Evolutionary conservation across 1,284 basidiomycete genomes (phyloP).

Genomic region (Pascua guehoae): DNA sequence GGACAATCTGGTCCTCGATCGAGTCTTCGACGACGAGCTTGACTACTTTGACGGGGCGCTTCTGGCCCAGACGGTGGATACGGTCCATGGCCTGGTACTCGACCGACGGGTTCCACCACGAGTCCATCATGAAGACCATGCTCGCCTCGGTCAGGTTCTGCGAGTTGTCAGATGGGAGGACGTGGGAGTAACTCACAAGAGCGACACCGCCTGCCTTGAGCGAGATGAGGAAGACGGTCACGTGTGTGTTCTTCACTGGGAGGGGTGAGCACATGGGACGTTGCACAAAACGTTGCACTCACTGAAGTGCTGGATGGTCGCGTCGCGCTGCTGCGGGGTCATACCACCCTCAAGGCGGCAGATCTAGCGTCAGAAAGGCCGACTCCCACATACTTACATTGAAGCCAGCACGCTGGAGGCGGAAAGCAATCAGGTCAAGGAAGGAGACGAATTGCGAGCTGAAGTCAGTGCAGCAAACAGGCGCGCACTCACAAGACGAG

Average conservation of each 20-base stretch:
- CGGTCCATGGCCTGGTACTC: conserved; percentile 85
- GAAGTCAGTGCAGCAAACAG: neutral
- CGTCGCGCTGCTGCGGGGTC: conserved; percentile 91
- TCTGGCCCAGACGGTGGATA: conserved; percentile 74
- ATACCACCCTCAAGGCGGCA: conserved; percentile 95
- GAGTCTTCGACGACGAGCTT: conserved; percentile 94
- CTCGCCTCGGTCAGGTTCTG: conserved; percentile 89
- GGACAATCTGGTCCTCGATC: conserved; percentile 74
- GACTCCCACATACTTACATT: conserved; percentile 55
- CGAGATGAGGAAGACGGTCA: conserved; percentile 91
- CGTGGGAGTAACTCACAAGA: conserved; percentile 18
- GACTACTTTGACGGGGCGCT: conserved; percentile 85
- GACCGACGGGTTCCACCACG: conserved; percentile 67
- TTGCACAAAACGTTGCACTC: conserved; percentile 31
- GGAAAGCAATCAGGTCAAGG: conserved; percentile 79
- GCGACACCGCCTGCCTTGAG: conserved; percentile 96
- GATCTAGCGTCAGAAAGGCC: conserved; percentile 55
- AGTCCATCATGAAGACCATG: conserved; percentile 68
- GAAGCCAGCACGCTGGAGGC: conserved; percentile 88
- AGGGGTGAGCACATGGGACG: conserved; percentile 2
- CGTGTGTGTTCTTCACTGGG: conserved; percentile 83
- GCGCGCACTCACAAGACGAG: conserved; percentile 67
- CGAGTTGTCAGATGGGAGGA: conserved; percentile 3
- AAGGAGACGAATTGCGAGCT: conserved; percentile 46
- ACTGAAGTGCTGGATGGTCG: conserved; percentile 94